phyloP scores from a whole-genome alignment of 805 yeast species.

The Wickerhamomyces subpelliculosus region DNA sequence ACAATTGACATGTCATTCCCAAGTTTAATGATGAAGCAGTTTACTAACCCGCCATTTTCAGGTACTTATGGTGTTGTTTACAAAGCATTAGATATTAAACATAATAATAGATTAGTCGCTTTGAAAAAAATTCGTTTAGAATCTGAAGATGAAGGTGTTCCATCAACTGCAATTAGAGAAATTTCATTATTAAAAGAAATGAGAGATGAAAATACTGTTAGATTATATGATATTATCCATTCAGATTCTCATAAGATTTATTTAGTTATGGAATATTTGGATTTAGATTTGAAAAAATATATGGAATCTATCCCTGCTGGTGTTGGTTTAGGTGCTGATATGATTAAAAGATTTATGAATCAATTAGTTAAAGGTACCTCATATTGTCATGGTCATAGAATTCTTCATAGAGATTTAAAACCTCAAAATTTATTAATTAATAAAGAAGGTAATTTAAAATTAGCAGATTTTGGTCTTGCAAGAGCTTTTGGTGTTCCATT shows the following conservation, averaged over 20 bases:
- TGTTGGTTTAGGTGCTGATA: slow-evolving; percentile 77
- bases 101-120: slow-evolving; percentile 92
- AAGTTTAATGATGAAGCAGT: too few relatives aligned
- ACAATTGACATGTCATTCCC: too few relatives aligned
- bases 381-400: slow-evolving; percentile 92
- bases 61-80: slow-evolving; percentile 97
- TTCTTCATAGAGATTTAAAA: slow-evolving; percentile 90
- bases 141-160: slow-evolving; percentile 97
- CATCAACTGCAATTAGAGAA: slow-evolving; percentile 96
- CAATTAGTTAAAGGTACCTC: slow-evolving; percentile 87
- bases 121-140: slow-evolving; percentile 91
- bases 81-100: slow-evolving; percentile 84
- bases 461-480: slow-evolving; percentile 92
- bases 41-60: not conserved
- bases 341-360: slow-evolving; percentile 90
- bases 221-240: slow-evolving; percentile 90
- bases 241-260: slow-evolving; percentile 89
- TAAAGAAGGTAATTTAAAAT: slow-evolving; percentile 88
- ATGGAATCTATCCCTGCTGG: slow-evolving; percentile 95
- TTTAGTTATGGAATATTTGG: slow-evolving; percentile 88
- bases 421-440: slow-evolving; percentile 94
- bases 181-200: slow-evolving; percentile 90
- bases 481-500: slow-evolving; percentile 97
- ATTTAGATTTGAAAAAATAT: slow-evolving; percentile 89
- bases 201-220: slow-evolving; percentile 88